Base-by-base conservation (phyloP, 2,329 filamentous ascomycete species). In the Fusarium begoniae region DNA sequence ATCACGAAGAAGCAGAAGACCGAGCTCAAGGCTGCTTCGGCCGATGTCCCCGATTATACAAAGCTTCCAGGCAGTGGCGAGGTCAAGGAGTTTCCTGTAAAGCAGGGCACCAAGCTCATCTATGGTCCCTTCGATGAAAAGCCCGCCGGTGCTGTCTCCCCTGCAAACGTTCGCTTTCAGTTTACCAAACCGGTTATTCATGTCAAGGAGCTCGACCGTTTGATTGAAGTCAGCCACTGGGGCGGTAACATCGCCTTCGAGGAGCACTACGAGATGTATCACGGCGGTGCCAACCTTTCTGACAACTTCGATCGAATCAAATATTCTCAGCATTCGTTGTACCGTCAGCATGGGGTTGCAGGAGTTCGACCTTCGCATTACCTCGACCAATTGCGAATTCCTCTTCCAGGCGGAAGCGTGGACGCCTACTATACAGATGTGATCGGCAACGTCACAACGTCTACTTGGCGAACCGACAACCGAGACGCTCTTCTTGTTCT, bases 201-300 rank as follows among this genome's bases (percentile, higher is more conserved):
- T 80, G 90, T 94, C 57, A 90, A 91, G 40, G 86, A 90, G 22
- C 87, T 99, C 68, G 94, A 98, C 84, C 92, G 96, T 69, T 95
- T 98, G 79, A 86, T 99, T 72, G 96, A 99, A 83, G 92, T 99
- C 78, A 97, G 94, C 81, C 96, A 98, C 84, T 99, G 96, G 96
- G 96, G 96, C 75, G 96, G 96, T 72, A 99, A 99, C 81, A 84
- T 98, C 61, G 96, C 96, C 4, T 94, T 95, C 56, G 96, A 99
- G 85, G 96, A 99, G 85, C 91, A 94, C 66, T 98, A 98, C 84
- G 94, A 92, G 83, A 88, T 98, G 75, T 90, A 90, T 79, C 96
- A 99, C 87, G 91, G 93, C 73, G 96, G 93, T 73, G 97, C 96
- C 56, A 92, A 93, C 82, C 87, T 96, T 56, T 88, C 89, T 40